A percentile compares a stretch with the other conserved stretches of the same genome.
These are phyloP conservation scores for Eucalyptus urophylla DNA, from an alignment of 345 rosid species.

Conservation along the genomic window DNA sequence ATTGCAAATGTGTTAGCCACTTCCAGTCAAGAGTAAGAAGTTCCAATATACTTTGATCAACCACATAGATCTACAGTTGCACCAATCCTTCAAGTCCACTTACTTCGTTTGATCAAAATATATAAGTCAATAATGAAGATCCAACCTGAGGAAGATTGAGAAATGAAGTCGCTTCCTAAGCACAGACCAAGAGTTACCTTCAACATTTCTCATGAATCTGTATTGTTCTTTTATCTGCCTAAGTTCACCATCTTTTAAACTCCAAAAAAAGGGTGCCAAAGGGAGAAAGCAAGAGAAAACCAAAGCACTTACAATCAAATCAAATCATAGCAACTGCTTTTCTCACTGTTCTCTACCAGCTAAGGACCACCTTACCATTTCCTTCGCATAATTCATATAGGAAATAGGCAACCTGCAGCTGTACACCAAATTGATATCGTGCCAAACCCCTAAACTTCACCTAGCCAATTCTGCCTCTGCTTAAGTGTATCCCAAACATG, in stretches of 20 bases:
- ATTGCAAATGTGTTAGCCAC: not conserved
- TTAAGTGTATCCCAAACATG: not conserved
- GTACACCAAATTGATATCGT: not conserved
- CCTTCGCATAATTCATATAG: not conserved
- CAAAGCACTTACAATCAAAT: not conserved
- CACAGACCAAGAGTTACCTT: not conserved
- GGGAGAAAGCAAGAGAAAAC: not conserved
- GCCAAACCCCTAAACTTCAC: not conserved
- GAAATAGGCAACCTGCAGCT: not conserved
- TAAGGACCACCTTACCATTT: not conserved
- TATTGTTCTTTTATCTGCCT: not conserved
- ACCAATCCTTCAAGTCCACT: not conserved
- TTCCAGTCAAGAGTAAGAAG: not conserved
- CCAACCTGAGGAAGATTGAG: not conserved
- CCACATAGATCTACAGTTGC: not conserved
- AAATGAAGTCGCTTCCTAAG: not conserved
- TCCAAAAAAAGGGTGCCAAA: not conserved
- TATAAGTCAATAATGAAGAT: not conserved
- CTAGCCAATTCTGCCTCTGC: not conserved
- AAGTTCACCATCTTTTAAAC: not conserved
- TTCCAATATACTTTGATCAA: not conserved
- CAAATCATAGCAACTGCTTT: not conserved
- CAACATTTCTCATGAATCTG: not conserved
- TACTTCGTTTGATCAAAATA: not conserved
- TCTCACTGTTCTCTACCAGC: not conserved